A percentile compares a stretch with the other conserved stretches of the same genome.
Evolutionary conservation across 73 alveolate genomes (phyloP).

Genomic region (Tetrahymena elliotti): DNA sequence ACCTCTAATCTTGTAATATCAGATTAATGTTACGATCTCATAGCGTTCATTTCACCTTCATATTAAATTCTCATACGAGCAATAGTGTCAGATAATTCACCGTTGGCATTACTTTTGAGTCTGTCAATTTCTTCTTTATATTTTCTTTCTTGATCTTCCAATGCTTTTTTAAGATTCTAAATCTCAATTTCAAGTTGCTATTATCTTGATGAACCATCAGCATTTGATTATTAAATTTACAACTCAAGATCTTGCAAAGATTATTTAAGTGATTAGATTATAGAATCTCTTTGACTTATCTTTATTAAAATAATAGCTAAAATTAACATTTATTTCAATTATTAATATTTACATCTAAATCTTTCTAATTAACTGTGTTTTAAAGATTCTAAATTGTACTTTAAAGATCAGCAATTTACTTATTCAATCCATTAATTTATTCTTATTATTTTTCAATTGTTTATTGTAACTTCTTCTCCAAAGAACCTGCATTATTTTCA

Average conservation of each 20-base stretch:
- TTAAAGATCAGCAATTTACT: not conserved
- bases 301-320: not conserved
- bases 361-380: constrained; percentile 4
- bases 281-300: constrained; percentile 4
- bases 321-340: not conserved
- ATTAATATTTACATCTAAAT: not conserved
- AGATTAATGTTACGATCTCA: not conserved
- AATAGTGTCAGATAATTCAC: not conserved
- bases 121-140: not conserved
- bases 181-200: not conserved
- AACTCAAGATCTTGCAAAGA: constrained; percentile 1
- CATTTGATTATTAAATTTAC: not conserved
- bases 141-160: not conserved
- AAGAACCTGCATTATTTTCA: constrained; percentile 10
- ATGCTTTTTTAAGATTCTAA: not conserved
- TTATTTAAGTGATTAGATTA: not conserved
- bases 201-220: constrained; percentile 7
- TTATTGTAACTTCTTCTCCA: constrained; percentile 14
- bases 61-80: not conserved
- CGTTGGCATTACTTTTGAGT: not conserved
- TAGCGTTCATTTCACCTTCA: not conserved
- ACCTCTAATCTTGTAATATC: not conserved
- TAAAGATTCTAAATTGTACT: not conserved
- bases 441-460: constrained; percentile 13
- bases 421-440: constrained; percentile 3